Evolutionary conservation across 768 basidiomycete species (phyloP).

Genomic region (Rhizopogon vulgaris): DNA sequence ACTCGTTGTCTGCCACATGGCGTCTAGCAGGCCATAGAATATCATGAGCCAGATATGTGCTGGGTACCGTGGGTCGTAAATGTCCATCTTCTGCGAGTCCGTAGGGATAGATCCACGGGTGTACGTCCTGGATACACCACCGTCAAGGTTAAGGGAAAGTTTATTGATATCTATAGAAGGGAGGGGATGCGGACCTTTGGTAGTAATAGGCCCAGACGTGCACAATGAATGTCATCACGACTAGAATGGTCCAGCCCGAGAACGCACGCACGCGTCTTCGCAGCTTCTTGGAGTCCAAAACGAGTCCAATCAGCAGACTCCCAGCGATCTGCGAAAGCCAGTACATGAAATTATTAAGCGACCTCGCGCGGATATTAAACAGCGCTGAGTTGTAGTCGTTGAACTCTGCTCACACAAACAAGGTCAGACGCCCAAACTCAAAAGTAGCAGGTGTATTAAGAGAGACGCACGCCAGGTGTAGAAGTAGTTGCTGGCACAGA

Average conservation of each 20-base stretch:
- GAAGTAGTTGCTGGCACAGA: conserved; percentile 78
- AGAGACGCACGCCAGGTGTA: conserved; percentile 62
- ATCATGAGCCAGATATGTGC: conserved; percentile 53
- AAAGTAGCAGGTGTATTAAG: neutral
- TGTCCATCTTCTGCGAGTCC: conserved; percentile 47
- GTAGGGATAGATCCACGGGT: conserved; percentile 46
- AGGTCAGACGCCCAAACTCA: neutral
- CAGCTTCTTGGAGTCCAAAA: conserved; percentile 53
- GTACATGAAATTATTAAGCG: conserved; percentile 74
- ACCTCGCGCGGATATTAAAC: conserved; percentile 70
- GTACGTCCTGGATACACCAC: conserved; percentile 37
- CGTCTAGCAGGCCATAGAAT: conserved; percentile 64
- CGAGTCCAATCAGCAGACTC: conserved; percentile 57
- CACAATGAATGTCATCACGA: conserved; percentile 57
- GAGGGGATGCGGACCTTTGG: conserved; percentile 43
- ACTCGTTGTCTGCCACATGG: conserved; percentile 76
- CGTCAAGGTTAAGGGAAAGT: neutral
- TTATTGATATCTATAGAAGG: neutral
- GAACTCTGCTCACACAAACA: conserved; percentile 44
- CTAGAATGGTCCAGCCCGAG: conserved; percentile 54
- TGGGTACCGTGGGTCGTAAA: conserved; percentile 23
- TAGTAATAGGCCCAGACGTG: conserved; percentile 75
- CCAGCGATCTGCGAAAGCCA: conserved; percentile 75
- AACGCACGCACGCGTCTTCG: conserved; percentile 63
- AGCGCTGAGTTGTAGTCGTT: conserved; percentile 70